Evolutionary conservation across 306 rosid species (phyloP).

Genomic region (Quercus dentata): DNA sequence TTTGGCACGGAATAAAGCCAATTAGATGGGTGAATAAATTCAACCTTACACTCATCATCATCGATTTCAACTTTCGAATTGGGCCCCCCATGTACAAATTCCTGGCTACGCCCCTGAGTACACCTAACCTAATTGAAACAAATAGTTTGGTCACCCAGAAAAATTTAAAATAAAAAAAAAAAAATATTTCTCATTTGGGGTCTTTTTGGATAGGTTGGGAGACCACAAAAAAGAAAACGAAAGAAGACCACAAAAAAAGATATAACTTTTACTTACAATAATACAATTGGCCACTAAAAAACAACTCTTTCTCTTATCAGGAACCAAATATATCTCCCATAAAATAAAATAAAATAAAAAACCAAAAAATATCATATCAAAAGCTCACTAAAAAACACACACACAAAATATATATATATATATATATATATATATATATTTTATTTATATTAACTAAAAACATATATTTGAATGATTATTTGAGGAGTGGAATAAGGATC

Average conservation of each 20-base stretch:
- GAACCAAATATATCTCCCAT: not conserved
- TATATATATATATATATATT: too few relatives aligned
- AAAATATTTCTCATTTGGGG: not conserved
- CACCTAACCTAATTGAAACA: too few relatives aligned
- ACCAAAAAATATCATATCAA: not conserved
- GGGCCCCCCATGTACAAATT: too few relatives aligned
- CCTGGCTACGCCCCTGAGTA: too few relatives aligned
- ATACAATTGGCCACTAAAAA: not conserved
- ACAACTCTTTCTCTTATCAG: not conserved
- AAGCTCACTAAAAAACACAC: too few relatives aligned
- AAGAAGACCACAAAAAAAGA: too few relatives aligned
- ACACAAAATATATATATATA: too few relatives aligned
- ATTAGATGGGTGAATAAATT: too few relatives aligned
- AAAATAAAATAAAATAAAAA: not conserved
- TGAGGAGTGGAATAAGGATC: conserved; percentile 1
- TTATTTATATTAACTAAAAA: not conserved
- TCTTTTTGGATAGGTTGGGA: not conserved
- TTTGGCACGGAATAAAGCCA: too few relatives aligned
- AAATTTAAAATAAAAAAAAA: not conserved
- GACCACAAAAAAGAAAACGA: not conserved
- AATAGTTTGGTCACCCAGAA: not conserved
- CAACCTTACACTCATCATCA: too few relatives aligned
- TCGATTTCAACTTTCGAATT: too few relatives aligned
- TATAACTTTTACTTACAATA: too few relatives aligned
- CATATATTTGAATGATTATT: not conserved